Evolutionary conservation across 2,329 filamentous ascomycete species (phyloP).

Genomic region (Fusarium sp.): DNA sequence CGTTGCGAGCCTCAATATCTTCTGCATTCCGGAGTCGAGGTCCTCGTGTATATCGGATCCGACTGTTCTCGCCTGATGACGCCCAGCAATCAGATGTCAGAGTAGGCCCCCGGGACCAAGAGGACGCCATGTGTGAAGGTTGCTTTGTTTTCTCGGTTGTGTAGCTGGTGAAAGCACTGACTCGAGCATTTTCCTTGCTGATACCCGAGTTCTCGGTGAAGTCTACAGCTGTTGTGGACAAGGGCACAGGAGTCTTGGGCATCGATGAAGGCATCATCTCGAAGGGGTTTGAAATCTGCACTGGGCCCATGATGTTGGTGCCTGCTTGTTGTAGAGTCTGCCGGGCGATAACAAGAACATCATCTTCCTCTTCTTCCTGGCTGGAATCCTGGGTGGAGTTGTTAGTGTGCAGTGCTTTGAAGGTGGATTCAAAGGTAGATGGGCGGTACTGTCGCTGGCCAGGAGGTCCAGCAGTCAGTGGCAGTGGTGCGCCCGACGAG

Average conservation of each 20-base stretch:
- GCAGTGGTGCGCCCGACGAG: constrained; percentile 58
- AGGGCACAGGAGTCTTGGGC: not conserved
- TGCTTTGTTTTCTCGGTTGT: not conserved
- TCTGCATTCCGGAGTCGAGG: constrained; percentile 41
- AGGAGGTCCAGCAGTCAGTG: constrained; percentile 65
- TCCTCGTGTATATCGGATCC: constrained; percentile 24
- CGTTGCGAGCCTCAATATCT: constrained; percentile 42
- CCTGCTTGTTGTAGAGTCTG: constrained; percentile 39
- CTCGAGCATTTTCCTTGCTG: not conserved
- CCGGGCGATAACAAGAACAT: constrained; percentile 37
- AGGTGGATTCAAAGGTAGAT: constrained; percentile 55
- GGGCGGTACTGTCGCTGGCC: constrained; percentile 63
- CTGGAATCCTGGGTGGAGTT: constrained; percentile 34
- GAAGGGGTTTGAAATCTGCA: constrained; percentile 13
- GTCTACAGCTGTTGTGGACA: not conserved
- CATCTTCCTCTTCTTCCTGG: constrained; percentile 46
- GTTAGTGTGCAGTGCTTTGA: constrained; percentile 50
- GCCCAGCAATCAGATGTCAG: constrained; percentile 10
- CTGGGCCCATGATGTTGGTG: constrained; percentile 33
- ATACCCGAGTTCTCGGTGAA: constrained; percentile 2
- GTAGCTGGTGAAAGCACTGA: not conserved
- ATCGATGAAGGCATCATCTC: constrained; percentile 7
- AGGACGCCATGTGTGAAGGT: not conserved
- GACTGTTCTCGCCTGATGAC: constrained; percentile 1
- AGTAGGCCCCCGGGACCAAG: constrained; percentile 16